A percentile compares a stretch with the other conserved stretches of the same genome.
Evolutionary conservation across 2,329 filamentous ascomycete species (phyloP).

Genomic region (Colletotrichum lupini): DNA sequence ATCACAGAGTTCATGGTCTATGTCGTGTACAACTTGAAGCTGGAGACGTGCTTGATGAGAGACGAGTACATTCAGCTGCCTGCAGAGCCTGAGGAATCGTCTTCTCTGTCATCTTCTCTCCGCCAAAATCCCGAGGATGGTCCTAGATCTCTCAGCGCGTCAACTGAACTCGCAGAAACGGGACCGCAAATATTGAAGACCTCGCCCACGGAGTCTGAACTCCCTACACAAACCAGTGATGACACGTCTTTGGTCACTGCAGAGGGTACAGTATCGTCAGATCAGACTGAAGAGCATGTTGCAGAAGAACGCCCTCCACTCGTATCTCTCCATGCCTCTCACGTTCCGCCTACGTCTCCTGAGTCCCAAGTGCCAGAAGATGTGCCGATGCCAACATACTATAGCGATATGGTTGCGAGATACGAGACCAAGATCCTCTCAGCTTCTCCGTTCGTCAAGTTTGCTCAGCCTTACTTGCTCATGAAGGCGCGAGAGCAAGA

Average conservation of each 20-base stretch:
- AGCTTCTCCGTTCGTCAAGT: slow-evolving; percentile 95
- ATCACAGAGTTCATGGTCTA: slow-evolving; percentile 99
- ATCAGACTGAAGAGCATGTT: slow-evolving; percentile 39
- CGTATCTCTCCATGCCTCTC: slow-evolving; percentile 54
- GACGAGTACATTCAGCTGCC: slow-evolving; percentile 93
- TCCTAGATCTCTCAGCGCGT: slow-evolving; percentile 46
- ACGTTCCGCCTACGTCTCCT: slow-evolving; percentile 53
- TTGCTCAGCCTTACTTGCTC: slow-evolving; percentile 91
- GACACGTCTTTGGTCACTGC: slow-evolving; percentile 32
- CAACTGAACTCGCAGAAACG: slow-evolving; percentile 38
- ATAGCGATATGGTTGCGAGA: slow-evolving; percentile 93
- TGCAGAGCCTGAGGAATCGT: slow-evolving; percentile 59
- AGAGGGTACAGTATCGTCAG: slow-evolving; percentile 43
- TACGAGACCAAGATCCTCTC: slow-evolving; percentile 94
- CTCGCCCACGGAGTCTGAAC: slow-evolving; percentile 48
- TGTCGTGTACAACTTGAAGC: slow-evolving; percentile 95
- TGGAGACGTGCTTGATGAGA: slow-evolving; percentile 93
- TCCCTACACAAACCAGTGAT: slow-evolving; percentile 34
- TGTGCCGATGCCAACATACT: slow-evolving; percentile 88
- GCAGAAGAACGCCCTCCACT: slow-evolving; percentile 42
- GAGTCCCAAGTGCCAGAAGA: slow-evolving; percentile 77
- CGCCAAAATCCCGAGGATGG: slow-evolving; percentile 50
- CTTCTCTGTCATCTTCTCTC: slow-evolving; percentile 39
- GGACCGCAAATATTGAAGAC: slow-evolving; percentile 48
- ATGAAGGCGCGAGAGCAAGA: slow-evolving; percentile 95